Base-by-base conservation (phyloP, 768 basidiomycete genomes). In the Macrocybe gigantea region DNA sequence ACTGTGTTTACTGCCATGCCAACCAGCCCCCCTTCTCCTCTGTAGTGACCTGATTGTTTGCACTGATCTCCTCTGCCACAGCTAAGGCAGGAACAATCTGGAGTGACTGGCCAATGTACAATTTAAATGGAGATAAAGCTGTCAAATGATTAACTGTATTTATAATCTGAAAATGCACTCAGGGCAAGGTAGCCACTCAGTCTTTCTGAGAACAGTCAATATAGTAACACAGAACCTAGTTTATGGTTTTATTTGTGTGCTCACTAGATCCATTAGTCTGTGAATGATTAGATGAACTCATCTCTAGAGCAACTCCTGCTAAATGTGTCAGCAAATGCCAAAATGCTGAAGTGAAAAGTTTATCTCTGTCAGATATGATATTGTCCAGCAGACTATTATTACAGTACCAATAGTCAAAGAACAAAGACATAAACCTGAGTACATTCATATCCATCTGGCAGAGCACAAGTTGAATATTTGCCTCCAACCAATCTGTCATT, bases 191-290 rank as follows among this genome's bases (percentile, higher is more conserved):
- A 22, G 22, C 22, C 22, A 22, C 53, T 72, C 69, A 74, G 0
- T 62, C 65, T 4, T 47, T 53, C 49, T 73, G 68, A 22, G 67
- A 60, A 0, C 48, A 15, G 5, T 62, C 58, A 0, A 69, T 63
- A 38, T 59, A 52, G 39, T 54, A 65, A 0, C 60, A 48, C 0
- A 71, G 38, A 0, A 37, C 42, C 43, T 72, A 68, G 30, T 51
- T 58, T 0, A 71, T 41, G 0, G 66, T 71, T 31, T 67, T 65
- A 52, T 72, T 71, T 0, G 60, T 62, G 0, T 57, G 45, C 49
- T 75, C 64, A 15, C 61, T 67, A 1, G 56, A 33, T 0, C 71
- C 70, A 48, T 73, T 65, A 0, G 67, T 72, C 41, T 74, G 57
- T 0, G 67, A 70, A 33, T 74, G 71, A 38, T 61, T 71, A 0